phyloP scores from a whole-genome alignment of 1,284 basidiomycete species.

The Leccinum fuscescens region DNA sequence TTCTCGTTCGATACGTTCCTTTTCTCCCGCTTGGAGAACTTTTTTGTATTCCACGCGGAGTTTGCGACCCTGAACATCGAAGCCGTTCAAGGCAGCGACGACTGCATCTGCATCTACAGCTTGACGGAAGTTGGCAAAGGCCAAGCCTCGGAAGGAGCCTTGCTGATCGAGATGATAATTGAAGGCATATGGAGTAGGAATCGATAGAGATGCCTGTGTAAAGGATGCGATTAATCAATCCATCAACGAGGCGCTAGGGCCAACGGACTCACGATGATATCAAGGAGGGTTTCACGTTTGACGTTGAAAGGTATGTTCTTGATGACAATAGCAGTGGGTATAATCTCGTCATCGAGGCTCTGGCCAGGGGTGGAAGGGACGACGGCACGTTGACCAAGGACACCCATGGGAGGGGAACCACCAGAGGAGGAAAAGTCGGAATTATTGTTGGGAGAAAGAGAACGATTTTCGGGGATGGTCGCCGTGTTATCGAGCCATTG shows the following conservation, averaged over 20 bases:
- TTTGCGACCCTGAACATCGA: conserved; percentile 97
- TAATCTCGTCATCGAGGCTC: conserved; percentile 84
- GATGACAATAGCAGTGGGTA: conserved; percentile 99
- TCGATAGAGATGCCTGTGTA: conserved; percentile 83
- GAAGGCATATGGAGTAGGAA: conserved; percentile 99
- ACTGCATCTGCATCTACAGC: conserved; percentile 91
- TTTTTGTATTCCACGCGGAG: conserved; percentile 99
- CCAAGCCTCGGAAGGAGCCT: conserved; percentile 94
- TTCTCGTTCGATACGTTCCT: conserved; percentile 98
- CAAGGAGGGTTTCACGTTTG: conserved; percentile 91
- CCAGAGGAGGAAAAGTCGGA: conserved; percentile 83
- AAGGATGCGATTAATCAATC: conserved; percentile 15
- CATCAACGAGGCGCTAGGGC: conserved; percentile 14
- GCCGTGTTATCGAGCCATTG: conserved; percentile 75
- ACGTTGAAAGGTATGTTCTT: conserved; percentile 99
- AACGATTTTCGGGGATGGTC: conserved; percentile 60
- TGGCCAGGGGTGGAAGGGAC: conserved; percentile 48
- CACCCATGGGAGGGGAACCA: conserved; percentile 69
- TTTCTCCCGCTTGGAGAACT: conserved; percentile 97
- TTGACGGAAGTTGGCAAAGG: conserved; percentile 97
- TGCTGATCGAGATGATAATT: conserved; percentile 96
- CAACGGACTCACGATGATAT: conserved; percentile 79
- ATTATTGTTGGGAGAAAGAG: conserved; percentile 80
- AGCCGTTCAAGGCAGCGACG: conserved; percentile 92
- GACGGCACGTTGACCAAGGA: conserved; percentile 51